Percentiles rank a stretch among this genome's conserved stretches.
Evolutionary conservation across 129 eudicot genomes (phyloP).

Genomic region (Chrysanthemum seticuspe): DNA sequence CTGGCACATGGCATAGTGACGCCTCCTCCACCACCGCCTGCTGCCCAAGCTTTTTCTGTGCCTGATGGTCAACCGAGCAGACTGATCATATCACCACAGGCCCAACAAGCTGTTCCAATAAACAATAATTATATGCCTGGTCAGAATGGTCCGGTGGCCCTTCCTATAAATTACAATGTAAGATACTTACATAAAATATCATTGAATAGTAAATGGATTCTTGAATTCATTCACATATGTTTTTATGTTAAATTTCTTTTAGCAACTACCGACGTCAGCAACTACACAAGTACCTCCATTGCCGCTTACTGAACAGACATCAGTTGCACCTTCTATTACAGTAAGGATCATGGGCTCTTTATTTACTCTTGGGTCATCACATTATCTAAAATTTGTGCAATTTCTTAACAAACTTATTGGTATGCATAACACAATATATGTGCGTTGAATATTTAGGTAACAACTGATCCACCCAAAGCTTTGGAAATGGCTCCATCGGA

Average conservation of each 20-base stretch:
- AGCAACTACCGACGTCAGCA: conserved; percentile 50
- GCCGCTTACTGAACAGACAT: conserved; percentile 42
- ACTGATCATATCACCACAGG: conserved; percentile 54
- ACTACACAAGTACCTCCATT: conserved; percentile 49
- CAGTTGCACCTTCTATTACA: conserved; percentile 32
- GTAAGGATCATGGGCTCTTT: conserved; percentile 32
- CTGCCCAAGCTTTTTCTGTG: conserved; percentile 51
- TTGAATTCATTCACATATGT: conserved; percentile 10
- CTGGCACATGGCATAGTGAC: conserved; percentile 39
- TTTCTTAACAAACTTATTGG: not conserved
- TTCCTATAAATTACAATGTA: conserved; percentile 51
- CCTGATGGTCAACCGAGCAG: conserved; percentile 61
- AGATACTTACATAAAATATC: conserved; percentile 21
- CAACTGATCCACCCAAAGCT: conserved; percentile 26
- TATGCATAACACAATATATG: conserved; percentile 17
- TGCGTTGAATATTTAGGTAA: conserved; percentile 41
- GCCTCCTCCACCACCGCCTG: conserved; percentile 37
- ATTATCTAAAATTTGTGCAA: not conserved
- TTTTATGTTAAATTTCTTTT: conserved; percentile 15
- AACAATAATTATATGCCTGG: conserved; percentile 47
- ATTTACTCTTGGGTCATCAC: conserved; percentile 3
- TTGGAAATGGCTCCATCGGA: conserved; percentile 46
- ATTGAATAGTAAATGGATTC: not conserved
- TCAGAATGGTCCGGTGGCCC: conserved; percentile 54
- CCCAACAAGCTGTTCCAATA: conserved; percentile 49